A percentile compares a stretch with the other conserved stretches of the same genome.
Evolutionary conservation across 192 early-diverging fungal species (phyloP).

Genomic region (Dimargaris verticillata): DNA sequence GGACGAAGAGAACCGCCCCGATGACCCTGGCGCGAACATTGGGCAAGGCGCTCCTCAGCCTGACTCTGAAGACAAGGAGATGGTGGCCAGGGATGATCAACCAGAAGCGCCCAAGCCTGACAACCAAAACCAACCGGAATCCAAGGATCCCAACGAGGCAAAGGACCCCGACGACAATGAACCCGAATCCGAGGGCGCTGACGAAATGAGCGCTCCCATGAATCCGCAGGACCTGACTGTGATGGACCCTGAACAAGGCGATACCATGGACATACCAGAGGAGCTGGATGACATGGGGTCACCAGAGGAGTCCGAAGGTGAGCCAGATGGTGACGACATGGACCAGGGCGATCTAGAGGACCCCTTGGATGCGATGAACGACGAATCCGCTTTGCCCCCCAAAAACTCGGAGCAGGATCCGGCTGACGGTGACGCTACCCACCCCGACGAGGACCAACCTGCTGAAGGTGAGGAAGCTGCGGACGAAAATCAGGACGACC

Average conservation of each 20-base stretch:
- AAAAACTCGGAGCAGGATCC: constrained; percentile 18
- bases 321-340: constrained; percentile 29
- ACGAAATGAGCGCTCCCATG: constrained; percentile 31
- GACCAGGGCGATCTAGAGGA: constrained; percentile 31
- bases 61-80: constrained; percentile 27
- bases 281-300: constrained; percentile 64
- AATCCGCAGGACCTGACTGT: constrained; percentile 1
- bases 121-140: constrained; percentile 4
- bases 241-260: constrained; percentile 36
- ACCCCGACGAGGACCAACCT: constrained; percentile 17
- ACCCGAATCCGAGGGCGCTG: constrained; percentile 29
- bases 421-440: constrained; percentile 39
- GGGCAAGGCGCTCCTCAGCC: constrained; percentile 37
- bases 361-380: too few species aligned
- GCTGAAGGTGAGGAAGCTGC: background rate
- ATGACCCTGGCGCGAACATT: constrained; percentile 55
- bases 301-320: constrained; percentile 37
- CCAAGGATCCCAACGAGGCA: constrained; percentile 18
- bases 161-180: constrained; percentile 21
- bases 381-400: too few species aligned
- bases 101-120: constrained; percentile 19
- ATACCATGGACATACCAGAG: constrained; percentile 62
- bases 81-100: constrained; percentile 29
- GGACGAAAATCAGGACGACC: too few species aligned
- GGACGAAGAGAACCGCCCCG: constrained; percentile 60